Evolutionary conservation across 1,139 yeast species (phyloP), one percentile per base, ranked within the genome.

Genomic region (Protomyces pachydermus): DNA sequence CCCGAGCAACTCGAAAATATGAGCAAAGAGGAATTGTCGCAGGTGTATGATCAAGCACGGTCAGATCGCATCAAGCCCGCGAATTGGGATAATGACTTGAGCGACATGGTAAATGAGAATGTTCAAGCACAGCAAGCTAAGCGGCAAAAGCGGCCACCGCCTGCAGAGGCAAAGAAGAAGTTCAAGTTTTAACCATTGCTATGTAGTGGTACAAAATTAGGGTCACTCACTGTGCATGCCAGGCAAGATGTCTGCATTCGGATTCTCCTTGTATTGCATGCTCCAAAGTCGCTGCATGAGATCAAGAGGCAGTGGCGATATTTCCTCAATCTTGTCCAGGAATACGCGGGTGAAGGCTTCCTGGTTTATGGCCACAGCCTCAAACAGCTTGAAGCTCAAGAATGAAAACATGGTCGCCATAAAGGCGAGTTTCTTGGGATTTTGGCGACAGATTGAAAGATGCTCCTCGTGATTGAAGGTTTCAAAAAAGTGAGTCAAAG

Each of bases 91-190:
- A 38, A 66, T n/a, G 68, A 66, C 4, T 50, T 66, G 38, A 61
- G 66, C 16, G 67, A 65, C 34, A 66, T 66, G 67, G 67, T 66
- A n/a, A 50, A 68, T 14, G 66, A 66, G 35, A 42, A 42, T 42
- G 48, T 18, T 3, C 66, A 62, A 54, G 67, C 64, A 16, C 58
- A 46, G 12, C 58, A 56, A 35, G 66, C 64, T 16, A 61, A 66
- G 50, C 55, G 63, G 23, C 68, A 66, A 51, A 55, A 61, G 52
- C 45, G 56, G 52, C 57, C 56, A 32, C 55, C 48, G 23, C 58
- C 61, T 23, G 63, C 55, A 34, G 56, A 56, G 46, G 54, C 57
- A 42, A 66, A 61, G 58, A 68, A 66, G 45, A 66, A 66, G 64
- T 66, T 66, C 56, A 61, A 65, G 35, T 58, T 65, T 23, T 65